A percentile compares a stretch with the other conserved stretches of the same genome.
Conservation (phyloP, 2,329 filamentous ascomycete genomes). For the Hypoxylon sp. region DNA sequence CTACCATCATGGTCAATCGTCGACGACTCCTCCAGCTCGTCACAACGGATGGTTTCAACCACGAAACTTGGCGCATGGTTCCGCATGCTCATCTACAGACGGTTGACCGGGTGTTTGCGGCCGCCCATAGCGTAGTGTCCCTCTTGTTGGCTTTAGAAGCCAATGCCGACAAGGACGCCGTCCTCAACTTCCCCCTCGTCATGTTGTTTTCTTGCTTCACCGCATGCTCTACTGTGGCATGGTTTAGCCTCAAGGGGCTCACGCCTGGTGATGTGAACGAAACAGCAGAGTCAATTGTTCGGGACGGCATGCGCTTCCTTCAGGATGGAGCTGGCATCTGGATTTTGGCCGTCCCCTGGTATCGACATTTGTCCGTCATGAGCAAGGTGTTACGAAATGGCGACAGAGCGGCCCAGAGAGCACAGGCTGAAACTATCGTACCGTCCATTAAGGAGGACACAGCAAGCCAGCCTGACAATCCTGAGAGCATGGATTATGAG, state of each 20-base stretch:
- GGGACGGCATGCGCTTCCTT: constrained; percentile 67
- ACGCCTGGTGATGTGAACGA: constrained; percentile 65
- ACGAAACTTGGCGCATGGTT: constrained; percentile 62
- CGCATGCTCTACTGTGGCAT: constrained; percentile 67
- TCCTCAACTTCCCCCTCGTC: constrained; percentile 69
- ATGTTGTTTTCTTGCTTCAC: constrained; percentile 71
- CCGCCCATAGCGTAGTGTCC: constrained; percentile 66
- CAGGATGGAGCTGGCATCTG: constrained; percentile 66
- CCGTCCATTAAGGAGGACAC: constrained; percentile 63
- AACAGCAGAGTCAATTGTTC: constrained; percentile 65
- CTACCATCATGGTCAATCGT: constrained; percentile 68
- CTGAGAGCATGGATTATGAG: constrained; percentile 67
- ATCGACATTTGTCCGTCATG: constrained; percentile 68
- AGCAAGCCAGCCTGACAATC: constrained; percentile 62
- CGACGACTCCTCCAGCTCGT: constrained; percentile 67
- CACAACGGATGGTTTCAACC: constrained; percentile 59
- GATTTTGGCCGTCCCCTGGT: constrained; percentile 67
- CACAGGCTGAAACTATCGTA: constrained; percentile 44
- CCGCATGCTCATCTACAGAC: constrained; percentile 60
- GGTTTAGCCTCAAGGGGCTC: constrained; percentile 68
- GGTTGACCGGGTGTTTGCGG: constrained; percentile 65
- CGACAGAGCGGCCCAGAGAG: constrained; percentile 49
- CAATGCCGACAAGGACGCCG: constrained; percentile 64
- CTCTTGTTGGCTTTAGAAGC: constrained; percentile 64
- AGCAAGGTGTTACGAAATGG: constrained; percentile 66